Base-by-base conservation (phyloP, 176 grass and related monocot genomes). In the Elymus sibiricus region DNA sequence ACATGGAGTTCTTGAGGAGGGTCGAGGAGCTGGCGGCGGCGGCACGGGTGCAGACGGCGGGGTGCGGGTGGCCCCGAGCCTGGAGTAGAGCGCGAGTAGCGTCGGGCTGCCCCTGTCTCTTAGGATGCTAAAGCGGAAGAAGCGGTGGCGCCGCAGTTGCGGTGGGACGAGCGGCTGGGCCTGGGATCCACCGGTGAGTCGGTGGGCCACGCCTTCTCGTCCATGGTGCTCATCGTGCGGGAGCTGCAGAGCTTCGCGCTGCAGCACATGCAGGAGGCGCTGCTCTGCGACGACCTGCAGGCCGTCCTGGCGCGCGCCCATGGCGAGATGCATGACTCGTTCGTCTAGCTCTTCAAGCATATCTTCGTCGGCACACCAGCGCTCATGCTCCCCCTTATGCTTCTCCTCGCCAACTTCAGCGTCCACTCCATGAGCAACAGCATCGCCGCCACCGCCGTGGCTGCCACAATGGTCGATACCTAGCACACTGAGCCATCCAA, bases 291-390 rank as follows among this genome's bases (percentile, higher is more conserved):
- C 90, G 88, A 98, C 64, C 78, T 94, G 26, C 89, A 91, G 77
- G 90, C 82, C 25, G 76, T 96, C 9, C 88, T 96, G 11, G 70
- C 64, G 11, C 81, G 88, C 22, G 92, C 94, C 12, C 94, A 90
- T 22, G 84, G 64, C 58, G 94, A 99, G 88, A 94, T 96, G 86
- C 88, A 94, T 42, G 86, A 85, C 84, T 99, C 97, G 61, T 99
- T 99, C 79, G 90, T 99, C 46, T 99, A 92, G 94, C 90, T 99
- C 55, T 99, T 99, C 90, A 90, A 99, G 92, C 94, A 90, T 69
- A 91, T 99, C 63, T 99, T 99, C 82, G 90, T 94, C 11, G 69
- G 97, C 76, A 96, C 97, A 2, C 97, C 94, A 5, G 80, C 88
- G 6, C 88, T 99, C 56, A 99, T 99, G 96, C 70, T 94, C 85